Evolutionary conservation across 768 basidiomycete genomes (phyloP).

Genomic region (Gymnopilus dilepis): DNA sequence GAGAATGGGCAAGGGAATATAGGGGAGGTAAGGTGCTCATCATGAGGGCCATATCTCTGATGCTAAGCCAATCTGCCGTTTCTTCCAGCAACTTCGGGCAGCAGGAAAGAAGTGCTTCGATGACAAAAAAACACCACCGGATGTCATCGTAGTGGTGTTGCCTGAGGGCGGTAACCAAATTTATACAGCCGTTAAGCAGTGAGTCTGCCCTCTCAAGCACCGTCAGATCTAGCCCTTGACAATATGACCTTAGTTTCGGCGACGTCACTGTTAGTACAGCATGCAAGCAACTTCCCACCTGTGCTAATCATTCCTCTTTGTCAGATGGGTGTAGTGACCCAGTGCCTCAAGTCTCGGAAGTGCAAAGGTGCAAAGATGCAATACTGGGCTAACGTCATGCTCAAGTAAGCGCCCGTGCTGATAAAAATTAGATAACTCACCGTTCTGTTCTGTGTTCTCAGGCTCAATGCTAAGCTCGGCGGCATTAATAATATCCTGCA

Average conservation of each 20-base stretch:
- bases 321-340: slow-evolving; percentile 79
- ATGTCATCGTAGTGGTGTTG: slow-evolving; percentile 68
- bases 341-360: slow-evolving; percentile 73
- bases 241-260: slow-evolving; percentile 58
- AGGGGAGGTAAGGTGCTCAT: slow-evolving; percentile 40
- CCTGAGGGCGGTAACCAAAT: slow-evolving; percentile 79
- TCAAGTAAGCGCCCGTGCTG: slow-evolving; percentile 60
- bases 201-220: slow-evolving; percentile 30
- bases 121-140: slow-evolving; percentile 49
- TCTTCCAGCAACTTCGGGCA: slow-evolving; percentile 56
- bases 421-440: neutral
- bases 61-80: slow-evolving; percentile 51
- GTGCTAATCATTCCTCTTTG: neutral
- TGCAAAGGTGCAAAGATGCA: slow-evolving; percentile 72
- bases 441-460: slow-evolving; percentile 31
- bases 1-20: slow-evolving; percentile 67
- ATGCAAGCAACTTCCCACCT: neutral
- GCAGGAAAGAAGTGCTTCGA: slow-evolving; percentile 54
- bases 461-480: slow-evolving; percentile 86
- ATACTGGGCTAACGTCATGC: slow-evolving; percentile 80
- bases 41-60: slow-evolving; percentile 54
- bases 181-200: slow-evolving; percentile 83
- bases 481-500: slow-evolving; percentile 84
- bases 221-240: neutral
- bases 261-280: slow-evolving; percentile 47